A percentile compares a stretch with the other conserved stretches of the same genome.
These are phyloP conservation scores for Penicillium sp. DNA, from an alignment of 2,329 filamentous ascomycete species.

Conservation along the genomic window DNA sequence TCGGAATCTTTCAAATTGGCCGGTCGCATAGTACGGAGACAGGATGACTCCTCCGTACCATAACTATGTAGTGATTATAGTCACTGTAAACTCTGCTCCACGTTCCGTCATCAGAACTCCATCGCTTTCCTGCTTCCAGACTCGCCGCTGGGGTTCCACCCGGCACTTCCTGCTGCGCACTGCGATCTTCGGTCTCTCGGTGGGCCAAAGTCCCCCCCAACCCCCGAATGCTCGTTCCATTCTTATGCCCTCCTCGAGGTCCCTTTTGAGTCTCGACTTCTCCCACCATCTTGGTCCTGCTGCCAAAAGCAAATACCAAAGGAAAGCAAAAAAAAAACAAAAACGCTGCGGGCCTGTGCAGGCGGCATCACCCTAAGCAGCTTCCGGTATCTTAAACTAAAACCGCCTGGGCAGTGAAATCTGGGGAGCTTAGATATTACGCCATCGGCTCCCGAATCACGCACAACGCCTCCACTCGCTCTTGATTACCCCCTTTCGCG, in stretches of 20 bases:
- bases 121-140: slow-evolving; percentile 27
- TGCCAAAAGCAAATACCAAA: background rate
- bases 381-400: background rate
- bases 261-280: background rate
- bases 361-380: background rate
- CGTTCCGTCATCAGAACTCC: slow-evolving; percentile 23
- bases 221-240: slow-evolving; percentile 2
- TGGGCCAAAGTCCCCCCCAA: slow-evolving; percentile 18
- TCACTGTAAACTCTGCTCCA: slow-evolving; percentile 16
- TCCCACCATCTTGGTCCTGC: background rate
- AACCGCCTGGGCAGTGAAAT: slow-evolving; percentile 4
- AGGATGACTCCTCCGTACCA: no score
- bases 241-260: background rate
- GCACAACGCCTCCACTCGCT: slow-evolving; percentile 15
- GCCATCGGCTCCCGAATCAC: slow-evolving; percentile 26
- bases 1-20: no score
- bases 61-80: background rate
- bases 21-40: no score
- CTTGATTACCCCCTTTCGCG: background rate
- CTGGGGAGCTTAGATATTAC: slow-evolving; percentile 28
- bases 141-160: slow-evolving; percentile 22
- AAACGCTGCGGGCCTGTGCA: background rate
- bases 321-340: background rate
- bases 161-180: slow-evolving; percentile 6
- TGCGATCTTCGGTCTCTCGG: slow-evolving; percentile 31